phyloP scores from a whole-genome alignment of 805 yeast genomes.

The Lachancea mirantina region DNA sequence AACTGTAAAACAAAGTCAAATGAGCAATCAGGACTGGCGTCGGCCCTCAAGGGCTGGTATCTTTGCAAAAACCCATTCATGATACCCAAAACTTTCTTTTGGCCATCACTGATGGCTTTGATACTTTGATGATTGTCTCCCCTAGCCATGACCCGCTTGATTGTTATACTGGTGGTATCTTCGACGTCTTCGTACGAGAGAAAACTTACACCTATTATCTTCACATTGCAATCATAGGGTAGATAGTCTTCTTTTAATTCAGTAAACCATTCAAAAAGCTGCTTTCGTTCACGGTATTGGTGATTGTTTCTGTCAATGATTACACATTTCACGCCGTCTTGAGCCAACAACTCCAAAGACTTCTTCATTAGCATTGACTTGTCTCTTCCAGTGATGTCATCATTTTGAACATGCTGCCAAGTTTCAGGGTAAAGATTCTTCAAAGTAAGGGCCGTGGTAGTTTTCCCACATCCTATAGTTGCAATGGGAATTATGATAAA shows the following conservation, averaged over 20 bases:
- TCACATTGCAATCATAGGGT: slow-evolving; percentile 38
- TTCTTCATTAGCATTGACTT: slow-evolving; percentile 42
- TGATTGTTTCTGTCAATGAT: slow-evolving; percentile 83
- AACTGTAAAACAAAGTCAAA: slow-evolving; percentile 66
- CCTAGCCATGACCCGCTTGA: slow-evolving; percentile 51
- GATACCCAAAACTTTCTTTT: slow-evolving; percentile 46
- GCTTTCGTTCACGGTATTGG: slow-evolving; percentile 57
- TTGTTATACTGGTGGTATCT: slow-evolving; percentile 38
- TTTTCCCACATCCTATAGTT: slow-evolving; percentile 92
- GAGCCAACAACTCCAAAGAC: slow-evolving; percentile 37
- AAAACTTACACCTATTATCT: slow-evolving; percentile 65
- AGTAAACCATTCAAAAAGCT: slow-evolving; percentile 49
- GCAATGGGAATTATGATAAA: slow-evolving; percentile 76
- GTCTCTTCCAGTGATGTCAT: slow-evolving; percentile 49
- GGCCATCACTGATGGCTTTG: slow-evolving; percentile 42
- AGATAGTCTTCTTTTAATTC: slow-evolving; percentile 39
- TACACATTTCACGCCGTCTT: slow-evolving; percentile 40
- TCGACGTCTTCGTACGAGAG: slow-evolving; percentile 35
- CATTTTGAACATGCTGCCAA: slow-evolving; percentile 80
- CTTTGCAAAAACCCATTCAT: slow-evolving; percentile 68
- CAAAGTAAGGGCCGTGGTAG: slow-evolving; percentile 67
- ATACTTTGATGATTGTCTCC: slow-evolving; percentile 90
- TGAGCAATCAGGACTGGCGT: slow-evolving; percentile 48
- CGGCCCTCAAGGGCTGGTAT: slow-evolving; percentile 51
- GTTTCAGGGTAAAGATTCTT: slow-evolving; percentile 41